Evolutionary conservation across 768 basidiomycete genomes (phyloP), one percentile per base, ranked within the genome.

Genomic region (Kwoniella botswanensis): DNA sequence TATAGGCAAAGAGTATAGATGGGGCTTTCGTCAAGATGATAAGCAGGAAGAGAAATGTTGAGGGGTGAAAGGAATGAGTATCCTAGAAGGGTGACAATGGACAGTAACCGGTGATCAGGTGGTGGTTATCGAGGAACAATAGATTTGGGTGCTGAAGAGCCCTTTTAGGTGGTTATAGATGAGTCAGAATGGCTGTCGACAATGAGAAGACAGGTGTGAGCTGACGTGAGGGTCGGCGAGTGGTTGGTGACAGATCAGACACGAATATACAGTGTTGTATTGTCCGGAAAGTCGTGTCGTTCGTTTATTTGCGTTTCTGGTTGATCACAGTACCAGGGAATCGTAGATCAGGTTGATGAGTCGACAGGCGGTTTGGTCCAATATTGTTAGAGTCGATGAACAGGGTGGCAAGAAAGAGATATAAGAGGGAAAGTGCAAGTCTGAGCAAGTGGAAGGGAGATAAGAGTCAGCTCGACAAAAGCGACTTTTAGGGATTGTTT

Each of bases 381-480:
- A 62, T 35, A 35, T 46, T 22, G n/a, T 44, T 43, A 21, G 29
- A 65, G 63, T n/a, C 41, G 60, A 57, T 13, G 57, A 22, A 53
- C 42, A 44, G 26, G 58, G 54, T 29, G 65, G 55, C 26, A 43
- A 66, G 65, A 35, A n/a, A 63, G 21, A 55, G 9, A n/a, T 52
- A 5, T 7, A 53, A 50, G 26, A 62, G 68, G 18, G 71, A 22
- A n/a, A 26, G 18, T 24, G 12, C 35, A 10, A 43, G 17, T 62
- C 42, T 52, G 43, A 18, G 24, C 21, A 12, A 29, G 50, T 53
- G 56, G 5, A n/a, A 58, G 42, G 13, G 12, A 5, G 43, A 59
- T 67, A 67, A 5, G n/a, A 58, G 56, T 67, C 65, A 44, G 55
- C 56, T 58, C 42, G 18, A 67, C 55, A 67, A 52, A 35, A 57